Base-by-base conservation (phyloP, 1,284 basidiomycete species). In the Ceratorhiza oryzae-sativae region DNA sequence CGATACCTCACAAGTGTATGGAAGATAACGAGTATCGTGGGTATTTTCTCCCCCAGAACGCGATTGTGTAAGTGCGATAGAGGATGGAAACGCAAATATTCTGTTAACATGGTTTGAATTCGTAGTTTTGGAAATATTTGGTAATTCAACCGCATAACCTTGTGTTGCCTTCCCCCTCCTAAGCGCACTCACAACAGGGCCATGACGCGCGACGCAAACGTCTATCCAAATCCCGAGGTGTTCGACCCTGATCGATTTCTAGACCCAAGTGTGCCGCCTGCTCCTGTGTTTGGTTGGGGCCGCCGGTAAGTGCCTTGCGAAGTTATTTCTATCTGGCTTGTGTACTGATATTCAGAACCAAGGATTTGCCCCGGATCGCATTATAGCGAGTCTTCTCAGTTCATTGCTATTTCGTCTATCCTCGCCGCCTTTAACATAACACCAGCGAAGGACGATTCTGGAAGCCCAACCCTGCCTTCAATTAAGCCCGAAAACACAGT, bases 221-320 rank as follows among this genome's bases (percentile, higher is more conserved):
- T 59, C 41, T 70, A 70, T 20, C 27, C 36, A 20, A 25, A 59
- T n/a, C 67, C 67, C 20, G 67, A 70, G 23, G 13, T 25, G 1
- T 70, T 70, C 42, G 36, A 70, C 20, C 67, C 67, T 2, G 67
- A 70, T 13, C 32, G 67, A 45, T 70, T 58, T 23, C 39, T 59
- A 10, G 67, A 70, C 32, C 30, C 55, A 8, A 34, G 18, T 25
- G 55, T 70, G 0, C 67, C 67, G 5, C 30, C n/a, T 12, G 27
- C 55, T 15, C 67, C 67, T 32, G 46, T 34, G 8, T 70, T 70
- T 59, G 67, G 67, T n/a, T 71, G 67, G 67, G 67, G 67, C n/a
- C 41, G 67, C 36, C 53, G 67, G 67, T 71, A 18, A 30, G 67
- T 34, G 4, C 20, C 32, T 32, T 12, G 9, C 9, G 4, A 12